Base-by-base conservation (phyloP, 257 asterid species). In the Solanum pennellii region DNA sequence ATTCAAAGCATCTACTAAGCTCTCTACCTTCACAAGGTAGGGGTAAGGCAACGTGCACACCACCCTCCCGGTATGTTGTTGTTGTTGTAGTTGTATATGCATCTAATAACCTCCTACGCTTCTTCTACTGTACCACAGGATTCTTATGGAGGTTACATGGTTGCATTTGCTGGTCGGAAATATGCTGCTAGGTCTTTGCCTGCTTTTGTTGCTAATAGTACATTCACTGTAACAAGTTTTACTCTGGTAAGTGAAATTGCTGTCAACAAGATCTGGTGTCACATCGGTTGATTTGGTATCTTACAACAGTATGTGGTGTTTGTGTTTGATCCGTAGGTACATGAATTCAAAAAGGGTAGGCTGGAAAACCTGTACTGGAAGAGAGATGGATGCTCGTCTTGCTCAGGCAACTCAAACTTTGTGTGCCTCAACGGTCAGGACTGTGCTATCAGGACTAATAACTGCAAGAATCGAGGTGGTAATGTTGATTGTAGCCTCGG, bases 301-400 rank as follows among this genome's bases (percentile, higher is more conserved):
- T 80, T 29, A 52, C 83, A 31, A 14, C 25, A 66, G 13, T 25
- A 65, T 10, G 39, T 10, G 39, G 18, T 66, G 41, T 42, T 44
- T 27, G 27, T 37, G 16, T 35, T 41, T 49, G 60, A 82, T 87
- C 52, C 11, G 83, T 91, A 97, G 99, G 99, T 94, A 60, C 94
- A 92, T 44, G 99, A 97, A 89, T 97, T 96, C 88, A 88, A 92
- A 25, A 97, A 95, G 93, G 99, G 99, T 80, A 95, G 96, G 92
- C 98, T 97, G 83, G 94, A 97, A 91, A 97, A 97, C 93, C 90
- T 93, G 88, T 95, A 89, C 93, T 97, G 99, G 99, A 97, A 97
- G 93, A 93, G 98, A 90, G 98, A 92, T 45, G 98, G 98, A 39
- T 96, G 98, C 68, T 73, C 94, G 66, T 92, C 95, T 15, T 96